phyloP scores from a whole-genome alignment of 176 grass and related monocot genomes.

The Phragmites australis region DNA sequence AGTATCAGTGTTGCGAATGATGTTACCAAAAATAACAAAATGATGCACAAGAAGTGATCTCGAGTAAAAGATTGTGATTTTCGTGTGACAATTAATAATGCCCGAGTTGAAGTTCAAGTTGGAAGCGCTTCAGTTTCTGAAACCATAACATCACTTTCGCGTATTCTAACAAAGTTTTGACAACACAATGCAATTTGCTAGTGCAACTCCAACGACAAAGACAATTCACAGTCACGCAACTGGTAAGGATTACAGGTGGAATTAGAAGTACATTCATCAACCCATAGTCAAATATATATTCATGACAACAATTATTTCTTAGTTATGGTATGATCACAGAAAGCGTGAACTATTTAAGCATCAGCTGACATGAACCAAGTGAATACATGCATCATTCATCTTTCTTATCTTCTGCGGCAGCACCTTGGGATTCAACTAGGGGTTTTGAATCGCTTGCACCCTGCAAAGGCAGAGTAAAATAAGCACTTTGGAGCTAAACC shows the following conservation, averaged over 20 bases:
- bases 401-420: constrained; percentile 48
- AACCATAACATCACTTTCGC: neutral
- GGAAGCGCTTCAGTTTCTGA: neutral
- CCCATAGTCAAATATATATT: neutral
- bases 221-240: neutral
- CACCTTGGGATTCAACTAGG: constrained; percentile 25
- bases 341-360: neutral
- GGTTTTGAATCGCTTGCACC: constrained; percentile 46
- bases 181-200: neutral
- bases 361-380: neutral
- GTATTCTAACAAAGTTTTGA: neutral
- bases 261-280: neutral
- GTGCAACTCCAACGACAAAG: neutral
- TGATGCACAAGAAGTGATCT: constrained; percentile 65
- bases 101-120: neutral
- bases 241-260: neutral
- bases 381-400: constrained; percentile 22
- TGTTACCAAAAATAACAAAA: too few species aligned
- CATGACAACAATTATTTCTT: constrained; percentile 29
- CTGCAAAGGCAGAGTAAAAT: constrained; percentile 29
- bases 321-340: neutral
- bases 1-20: too few species aligned
- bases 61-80: accelerated
- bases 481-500: neutral
- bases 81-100: neutral